Percentiles rank a stretch among this genome's conserved stretches.
Conservation (phyloP, 78 protist species). For the Emiliania huxleyi region DNA sequence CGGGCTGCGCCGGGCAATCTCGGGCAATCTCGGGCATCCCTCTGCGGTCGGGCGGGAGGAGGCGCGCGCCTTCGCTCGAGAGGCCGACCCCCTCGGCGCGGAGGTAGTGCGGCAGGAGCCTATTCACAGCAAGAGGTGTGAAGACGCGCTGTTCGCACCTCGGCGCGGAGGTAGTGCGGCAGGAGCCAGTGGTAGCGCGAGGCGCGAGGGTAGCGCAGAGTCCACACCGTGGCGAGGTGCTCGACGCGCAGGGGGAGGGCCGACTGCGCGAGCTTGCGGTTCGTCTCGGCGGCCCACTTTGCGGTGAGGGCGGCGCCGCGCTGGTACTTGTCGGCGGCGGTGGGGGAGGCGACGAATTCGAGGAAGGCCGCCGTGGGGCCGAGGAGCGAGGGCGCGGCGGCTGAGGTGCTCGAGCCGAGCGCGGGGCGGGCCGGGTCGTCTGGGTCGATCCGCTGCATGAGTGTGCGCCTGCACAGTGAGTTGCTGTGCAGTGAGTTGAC, state of each 20-base stretch:
- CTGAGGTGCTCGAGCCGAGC: neutral
- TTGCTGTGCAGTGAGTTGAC: no score
- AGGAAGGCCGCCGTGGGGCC: neutral
- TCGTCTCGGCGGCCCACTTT: neutral
- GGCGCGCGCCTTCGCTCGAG: no score
- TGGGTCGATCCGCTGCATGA: neutral
- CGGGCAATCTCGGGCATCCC: no score
- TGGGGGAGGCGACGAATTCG: neutral
- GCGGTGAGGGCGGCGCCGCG: neutral
- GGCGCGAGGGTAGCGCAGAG: neutral
- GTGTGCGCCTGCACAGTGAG: neutral
- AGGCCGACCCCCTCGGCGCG: no score
- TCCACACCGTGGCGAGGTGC: neutral
- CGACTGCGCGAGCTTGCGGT: neutral
- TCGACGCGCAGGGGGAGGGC: neutral
- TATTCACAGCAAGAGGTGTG: no score
- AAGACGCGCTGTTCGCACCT: no score
- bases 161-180: neutral
- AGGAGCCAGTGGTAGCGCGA: neutral
- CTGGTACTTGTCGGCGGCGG: neutral
- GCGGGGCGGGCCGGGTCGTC: neutral
- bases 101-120: no score
- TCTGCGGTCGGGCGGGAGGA: no score
- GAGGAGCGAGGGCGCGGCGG: neutral
- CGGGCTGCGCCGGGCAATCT: no score